Conservation (phyloP, 2,329 filamentous ascomycete genomes). For the Botryotinia calthae region DNA sequence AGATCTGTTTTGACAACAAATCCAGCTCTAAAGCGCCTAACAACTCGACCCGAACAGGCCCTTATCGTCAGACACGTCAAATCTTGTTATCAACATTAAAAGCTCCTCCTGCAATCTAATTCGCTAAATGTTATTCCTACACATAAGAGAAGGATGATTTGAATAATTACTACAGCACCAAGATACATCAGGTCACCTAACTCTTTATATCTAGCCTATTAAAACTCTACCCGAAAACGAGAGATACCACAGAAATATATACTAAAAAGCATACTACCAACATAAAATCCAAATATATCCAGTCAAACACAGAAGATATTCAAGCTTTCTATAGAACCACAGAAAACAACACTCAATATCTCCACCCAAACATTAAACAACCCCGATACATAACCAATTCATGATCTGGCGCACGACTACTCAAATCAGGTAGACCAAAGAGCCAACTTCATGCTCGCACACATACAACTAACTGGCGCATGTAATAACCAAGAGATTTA, state of each 20-base stretch:
- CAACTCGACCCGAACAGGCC: too few species aligned
- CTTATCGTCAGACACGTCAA: too few species aligned
- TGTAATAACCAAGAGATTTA: too few species aligned
- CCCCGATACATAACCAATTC: too few species aligned
- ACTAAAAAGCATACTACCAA: not conserved
- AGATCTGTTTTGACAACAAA: too few species aligned
- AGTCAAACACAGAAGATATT: not conserved
- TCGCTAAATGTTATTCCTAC: not conserved
- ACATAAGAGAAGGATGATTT: not conserved
- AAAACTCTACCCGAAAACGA: not conserved
- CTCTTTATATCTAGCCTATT: not conserved
- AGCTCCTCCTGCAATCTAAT: not conserved
- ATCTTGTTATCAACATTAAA: fast-evolving
- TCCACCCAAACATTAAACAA: not conserved
- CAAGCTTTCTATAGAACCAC: not conserved
- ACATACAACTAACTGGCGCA: too few species aligned
- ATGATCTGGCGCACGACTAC: too few species aligned
- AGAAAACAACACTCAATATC: fast-evolving
- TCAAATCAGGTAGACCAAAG: fast-evolving
- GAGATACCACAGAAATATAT: not conserved
- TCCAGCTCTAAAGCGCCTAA: too few species aligned
- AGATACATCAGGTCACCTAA: not conserved
- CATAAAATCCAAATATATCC: not conserved
- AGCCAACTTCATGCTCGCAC: too few species aligned
- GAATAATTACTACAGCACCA: not conserved